Conservation (phyloP, 192 early-diverging fungal genomes). For the Coemansia sp. region DNA sequence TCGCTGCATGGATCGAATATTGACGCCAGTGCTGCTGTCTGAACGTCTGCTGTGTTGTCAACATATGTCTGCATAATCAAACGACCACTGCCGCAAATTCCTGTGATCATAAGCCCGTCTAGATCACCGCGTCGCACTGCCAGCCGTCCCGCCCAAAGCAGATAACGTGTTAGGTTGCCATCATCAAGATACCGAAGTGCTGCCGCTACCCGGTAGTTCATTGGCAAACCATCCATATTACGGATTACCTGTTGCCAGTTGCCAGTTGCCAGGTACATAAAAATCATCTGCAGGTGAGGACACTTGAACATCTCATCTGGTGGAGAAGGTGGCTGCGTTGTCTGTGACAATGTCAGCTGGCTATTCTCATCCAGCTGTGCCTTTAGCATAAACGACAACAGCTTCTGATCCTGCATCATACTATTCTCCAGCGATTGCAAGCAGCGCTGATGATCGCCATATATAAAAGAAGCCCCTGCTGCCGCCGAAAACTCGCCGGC, state of each 20-base stretch:
- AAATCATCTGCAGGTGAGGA: slow-evolving; percentile 85
- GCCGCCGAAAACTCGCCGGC: slow-evolving; percentile 76
- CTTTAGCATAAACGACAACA: slow-evolving; percentile 69
- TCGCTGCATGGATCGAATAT: slow-evolving; percentile 52
- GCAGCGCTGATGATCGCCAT: slow-evolving; percentile 71
- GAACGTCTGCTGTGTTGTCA: slow-evolving; percentile 85
- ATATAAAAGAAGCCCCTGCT: slow-evolving; percentile 85
- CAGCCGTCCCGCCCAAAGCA: slow-evolving; percentile 56
- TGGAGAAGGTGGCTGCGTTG: slow-evolving; percentile 6
- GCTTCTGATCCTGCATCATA: slow-evolving; percentile 59
- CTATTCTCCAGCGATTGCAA: slow-evolving; percentile 59
- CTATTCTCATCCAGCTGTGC: slow-evolving; percentile 53
- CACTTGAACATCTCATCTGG: slow-evolving; percentile 41
- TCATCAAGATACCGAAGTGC: slow-evolving; percentile 86
- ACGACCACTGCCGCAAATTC: slow-evolving; percentile 65
- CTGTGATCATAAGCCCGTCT: slow-evolving; percentile 82
- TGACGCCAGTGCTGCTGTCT: slow-evolving; percentile 76
- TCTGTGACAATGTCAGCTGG: slow-evolving; percentile 55
- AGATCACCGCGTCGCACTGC: slow-evolving; percentile 69
- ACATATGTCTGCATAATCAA: slow-evolving; percentile 77
- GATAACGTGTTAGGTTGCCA: slow-evolving; percentile 63
- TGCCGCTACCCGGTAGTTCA: slow-evolving; percentile 77
- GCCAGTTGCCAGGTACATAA: slow-evolving; percentile 78
- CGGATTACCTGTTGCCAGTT: slow-evolving; percentile 78
- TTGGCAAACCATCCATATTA: slow-evolving; percentile 64